These are phyloP conservation scores for Alternaria sp. DNA, from an alignment of 2,329 filamentous ascomycete species.

Conservation along the genomic window DNA sequence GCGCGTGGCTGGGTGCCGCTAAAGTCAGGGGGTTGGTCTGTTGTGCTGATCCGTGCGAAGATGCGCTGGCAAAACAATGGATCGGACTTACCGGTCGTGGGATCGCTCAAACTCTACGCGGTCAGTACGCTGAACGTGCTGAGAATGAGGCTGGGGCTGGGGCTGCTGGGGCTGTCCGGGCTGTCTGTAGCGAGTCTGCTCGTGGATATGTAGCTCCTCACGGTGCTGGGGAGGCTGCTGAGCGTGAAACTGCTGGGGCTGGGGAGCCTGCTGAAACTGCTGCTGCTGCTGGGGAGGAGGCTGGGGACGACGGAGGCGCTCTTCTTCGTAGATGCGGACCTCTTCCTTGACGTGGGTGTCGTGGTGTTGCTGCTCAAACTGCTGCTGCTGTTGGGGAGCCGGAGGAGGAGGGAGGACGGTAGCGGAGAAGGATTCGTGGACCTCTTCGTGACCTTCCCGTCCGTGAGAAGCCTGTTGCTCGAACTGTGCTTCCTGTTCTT, in stretches of 20 bases:
- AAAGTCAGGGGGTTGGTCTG: constrained; percentile 43
- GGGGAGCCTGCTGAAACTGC: background rate
- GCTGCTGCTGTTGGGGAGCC: constrained; percentile 1
- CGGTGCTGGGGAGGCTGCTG: constrained; percentile 24
- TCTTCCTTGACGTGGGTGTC: constrained; percentile 76
- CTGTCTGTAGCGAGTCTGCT: constrained; percentile 10
- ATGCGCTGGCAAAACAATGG: constrained; percentile 37
- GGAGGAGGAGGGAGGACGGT: constrained; percentile 53
- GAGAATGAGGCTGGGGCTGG: constrained; percentile 10
- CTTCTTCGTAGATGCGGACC: constrained; percentile 81
- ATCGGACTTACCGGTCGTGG: constrained; percentile 40
- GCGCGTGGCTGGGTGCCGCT: constrained; percentile 40
- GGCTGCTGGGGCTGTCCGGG: constrained; percentile 1
- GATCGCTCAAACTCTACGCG: constrained; percentile 35
- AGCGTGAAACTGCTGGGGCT: constrained; percentile 3
- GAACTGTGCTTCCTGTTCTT: constrained; percentile 88
- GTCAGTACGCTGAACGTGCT: constrained; percentile 22
- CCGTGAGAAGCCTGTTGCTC: constrained; percentile 76
- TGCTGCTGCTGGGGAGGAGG: constrained; percentile 13
- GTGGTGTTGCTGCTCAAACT: constrained; percentile 50
- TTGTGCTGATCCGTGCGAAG: constrained; percentile 38
- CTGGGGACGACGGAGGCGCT: constrained; percentile 76
- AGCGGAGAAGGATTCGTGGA: constrained; percentile 58
- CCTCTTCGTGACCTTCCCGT: constrained; percentile 96
- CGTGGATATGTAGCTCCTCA: constrained; percentile 24